These are phyloP conservation scores for Penicillium soppii DNA, from an alignment of 495 filamentous ascomycete species.

Conservation along the genomic window DNA sequence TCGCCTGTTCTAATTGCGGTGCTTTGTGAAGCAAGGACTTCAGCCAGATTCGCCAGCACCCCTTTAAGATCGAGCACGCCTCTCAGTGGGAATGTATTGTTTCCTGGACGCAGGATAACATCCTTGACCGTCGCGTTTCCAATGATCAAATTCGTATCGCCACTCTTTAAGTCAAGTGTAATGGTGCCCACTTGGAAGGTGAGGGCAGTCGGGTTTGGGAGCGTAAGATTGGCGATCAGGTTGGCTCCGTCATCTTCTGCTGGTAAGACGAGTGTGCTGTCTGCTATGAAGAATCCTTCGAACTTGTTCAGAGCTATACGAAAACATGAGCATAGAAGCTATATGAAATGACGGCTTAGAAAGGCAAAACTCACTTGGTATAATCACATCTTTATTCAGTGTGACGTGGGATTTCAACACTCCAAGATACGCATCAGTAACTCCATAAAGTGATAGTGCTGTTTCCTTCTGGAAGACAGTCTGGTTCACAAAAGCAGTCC, in stretches of 20 bases:
- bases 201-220: slow-evolving; percentile 37
- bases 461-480: slow-evolving; percentile 28
- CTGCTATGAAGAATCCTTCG: slow-evolving; percentile 28
- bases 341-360: background rate
- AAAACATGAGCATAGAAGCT: background rate
- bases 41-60: slow-evolving; percentile 25
- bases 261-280: slow-evolving; percentile 25
- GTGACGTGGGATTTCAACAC: slow-evolving; percentile 30
- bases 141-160: slow-evolving; percentile 30
- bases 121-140: slow-evolving; percentile 56
- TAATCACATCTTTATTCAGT: slow-evolving; percentile 33
- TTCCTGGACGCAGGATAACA: slow-evolving; percentile 57
- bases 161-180: slow-evolving; percentile 30
- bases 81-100: slow-evolving; percentile 54
- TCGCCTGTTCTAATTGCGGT: slow-evolving; percentile 25
- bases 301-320: slow-evolving; percentile 27
- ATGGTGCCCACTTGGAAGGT: slow-evolving; percentile 36
- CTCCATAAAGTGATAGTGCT: slow-evolving; percentile 23
- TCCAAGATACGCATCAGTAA: slow-evolving; percentile 31
- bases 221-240: slow-evolving; percentile 36
- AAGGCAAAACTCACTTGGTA: slow-evolving; percentile 22
- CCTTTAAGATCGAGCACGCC: slow-evolving; percentile 30
- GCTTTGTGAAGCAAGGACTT: slow-evolving; percentile 26
- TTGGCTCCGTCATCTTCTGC: slow-evolving; percentile 31
- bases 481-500: slow-evolving; percentile 30